These are phyloP conservation scores for Escallonia herrerae DNA, from an alignment of 129 eudicot species.

Conservation along the genomic window DNA sequence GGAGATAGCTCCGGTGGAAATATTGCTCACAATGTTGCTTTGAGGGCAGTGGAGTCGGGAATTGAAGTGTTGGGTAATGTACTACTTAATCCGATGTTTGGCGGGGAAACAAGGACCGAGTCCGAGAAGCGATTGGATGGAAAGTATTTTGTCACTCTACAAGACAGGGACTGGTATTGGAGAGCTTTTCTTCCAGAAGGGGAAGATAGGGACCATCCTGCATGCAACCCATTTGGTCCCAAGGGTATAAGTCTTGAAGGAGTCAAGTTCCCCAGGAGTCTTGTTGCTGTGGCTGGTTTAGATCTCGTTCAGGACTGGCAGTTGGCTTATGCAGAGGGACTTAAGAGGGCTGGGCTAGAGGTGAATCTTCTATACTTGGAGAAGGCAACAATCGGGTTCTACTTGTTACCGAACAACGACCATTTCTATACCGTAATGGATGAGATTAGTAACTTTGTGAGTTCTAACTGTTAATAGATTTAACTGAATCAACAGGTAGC, in stretches of 20 bases:
- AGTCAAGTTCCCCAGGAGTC: constrained; percentile 46
- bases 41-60: constrained; percentile 30
- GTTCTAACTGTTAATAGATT: constrained; percentile 22
- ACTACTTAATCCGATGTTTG: constrained; percentile 56
- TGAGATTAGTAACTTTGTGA: constrained; percentile 46
- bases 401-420: constrained; percentile 57
- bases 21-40: constrained; percentile 50
- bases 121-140: constrained; percentile 49
- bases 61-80: constrained; percentile 49
- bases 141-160: constrained; percentile 48
- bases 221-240: constrained; percentile 68
- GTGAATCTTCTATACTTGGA: constrained; percentile 49
- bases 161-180: constrained; percentile 67
- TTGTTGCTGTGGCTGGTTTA: constrained; percentile 58
- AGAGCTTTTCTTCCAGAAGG: constrained; percentile 64
- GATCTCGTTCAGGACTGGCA: constrained; percentile 61
- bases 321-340: constrained; percentile 52
- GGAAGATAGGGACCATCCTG: constrained; percentile 62
- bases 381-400: constrained; percentile 59
- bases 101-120: constrained; percentile 49
- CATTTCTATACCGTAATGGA: constrained; percentile 51
- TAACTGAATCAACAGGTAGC: neutral
- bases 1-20: constrained; percentile 81
- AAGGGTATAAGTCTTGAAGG: constrained; percentile 40
- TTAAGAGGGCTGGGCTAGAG: constrained; percentile 35